A percentile compares a stretch with the other conserved stretches of the same genome.
Evolutionary conservation across 768 basidiomycete species (phyloP).

Genomic region (Pleurotus djamor): DNA sequence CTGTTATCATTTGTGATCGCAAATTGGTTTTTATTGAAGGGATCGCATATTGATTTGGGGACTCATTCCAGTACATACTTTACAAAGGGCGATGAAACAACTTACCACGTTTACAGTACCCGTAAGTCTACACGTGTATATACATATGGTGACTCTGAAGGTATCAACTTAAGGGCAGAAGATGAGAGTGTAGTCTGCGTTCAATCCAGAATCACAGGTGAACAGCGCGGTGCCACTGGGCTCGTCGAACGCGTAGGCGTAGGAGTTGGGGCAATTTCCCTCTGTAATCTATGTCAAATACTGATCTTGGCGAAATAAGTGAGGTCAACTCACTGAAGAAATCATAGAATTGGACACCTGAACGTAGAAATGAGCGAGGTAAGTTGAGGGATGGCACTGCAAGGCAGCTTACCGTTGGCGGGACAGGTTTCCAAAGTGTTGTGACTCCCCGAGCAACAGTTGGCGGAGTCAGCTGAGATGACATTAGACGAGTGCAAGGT

Average conservation of each 20-base stretch:
- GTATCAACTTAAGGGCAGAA: slow-evolving; percentile 39
- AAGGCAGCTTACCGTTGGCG: slow-evolving; percentile 25
- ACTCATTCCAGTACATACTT: too few relatives aligned
- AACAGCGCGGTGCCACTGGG: slow-evolving; percentile 48
- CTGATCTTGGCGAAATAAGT: background rate
- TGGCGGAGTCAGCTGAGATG: slow-evolving; percentile 48
- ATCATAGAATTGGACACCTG: slow-evolving; percentile 33
- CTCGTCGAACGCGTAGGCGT: slow-evolving; percentile 59
- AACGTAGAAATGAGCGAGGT: background rate
- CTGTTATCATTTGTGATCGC: too few relatives aligned
- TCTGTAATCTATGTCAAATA: slow-evolving; percentile 17
- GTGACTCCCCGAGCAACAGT: slow-evolving; percentile 62
- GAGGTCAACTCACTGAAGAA: slow-evolving; percentile 28
- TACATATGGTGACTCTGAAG: background rate
- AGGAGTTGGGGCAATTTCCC: slow-evolving; percentile 40
- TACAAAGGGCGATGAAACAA: too few relatives aligned
- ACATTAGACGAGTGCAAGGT: background rate
- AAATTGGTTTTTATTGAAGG: too few relatives aligned
- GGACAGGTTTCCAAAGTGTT: slow-evolving; percentile 57
- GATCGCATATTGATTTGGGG: too few relatives aligned
- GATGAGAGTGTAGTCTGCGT: slow-evolving; percentile 47
- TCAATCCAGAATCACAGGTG: slow-evolving; percentile 38
- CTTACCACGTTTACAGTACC: too few relatives aligned
- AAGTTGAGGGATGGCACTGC: background rate
- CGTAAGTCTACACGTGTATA: background rate